Conservation (phyloP, 257 asterid species). For the Salvia hispanica region DNA sequence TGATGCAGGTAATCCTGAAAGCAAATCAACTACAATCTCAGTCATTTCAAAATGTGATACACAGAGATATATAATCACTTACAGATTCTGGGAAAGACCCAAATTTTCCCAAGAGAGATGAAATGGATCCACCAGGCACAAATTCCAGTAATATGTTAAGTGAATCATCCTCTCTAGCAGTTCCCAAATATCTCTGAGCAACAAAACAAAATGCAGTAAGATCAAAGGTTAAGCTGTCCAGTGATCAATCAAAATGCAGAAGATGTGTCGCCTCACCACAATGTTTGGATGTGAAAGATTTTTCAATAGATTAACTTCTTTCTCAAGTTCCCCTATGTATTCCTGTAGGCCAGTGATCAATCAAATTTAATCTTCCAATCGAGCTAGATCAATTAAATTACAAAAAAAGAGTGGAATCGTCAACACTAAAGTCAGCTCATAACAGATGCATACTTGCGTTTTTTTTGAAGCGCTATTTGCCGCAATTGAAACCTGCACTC, state of each 20-base stretch:
- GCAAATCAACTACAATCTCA: slow-evolving; percentile 16
- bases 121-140: slow-evolving; percentile 97
- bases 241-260: slow-evolving; percentile 16
- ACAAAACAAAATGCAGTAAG: slow-evolving; percentile 28
- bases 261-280: slow-evolving; percentile 63
- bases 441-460: slow-evolving; percentile 59
- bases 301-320: slow-evolving; percentile 89
- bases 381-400: slow-evolving; percentile 16
- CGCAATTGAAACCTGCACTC: slow-evolving; percentile 65
- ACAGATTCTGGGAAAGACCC: slow-evolving; percentile 98
- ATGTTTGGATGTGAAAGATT: slow-evolving; percentile 96
- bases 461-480: slow-evolving; percentile 63
- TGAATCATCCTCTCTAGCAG: slow-evolving; percentile 89
- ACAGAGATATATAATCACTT: slow-evolving; percentile 43
- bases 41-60: not conserved
- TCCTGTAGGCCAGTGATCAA: slow-evolving; percentile 51
- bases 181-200: slow-evolving; percentile 91
- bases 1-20: slow-evolving; percentile 11
- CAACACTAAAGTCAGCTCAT: slow-evolving; percentile 29
- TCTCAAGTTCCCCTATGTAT: slow-evolving; percentile 92
- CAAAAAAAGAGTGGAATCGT: slow-evolving; percentile 12
- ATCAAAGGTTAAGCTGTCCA: slow-evolving; percentile 22
- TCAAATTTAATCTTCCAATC: slow-evolving; percentile 26
- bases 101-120: slow-evolving; percentile 94
- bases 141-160: slow-evolving; percentile 89